A percentile compares a stretch with the other conserved stretches of the same genome.
These are phyloP conservation scores for Lachancea mirantina DNA, from an alignment of 805 yeast genomes.

Conservation along the genomic window DNA sequence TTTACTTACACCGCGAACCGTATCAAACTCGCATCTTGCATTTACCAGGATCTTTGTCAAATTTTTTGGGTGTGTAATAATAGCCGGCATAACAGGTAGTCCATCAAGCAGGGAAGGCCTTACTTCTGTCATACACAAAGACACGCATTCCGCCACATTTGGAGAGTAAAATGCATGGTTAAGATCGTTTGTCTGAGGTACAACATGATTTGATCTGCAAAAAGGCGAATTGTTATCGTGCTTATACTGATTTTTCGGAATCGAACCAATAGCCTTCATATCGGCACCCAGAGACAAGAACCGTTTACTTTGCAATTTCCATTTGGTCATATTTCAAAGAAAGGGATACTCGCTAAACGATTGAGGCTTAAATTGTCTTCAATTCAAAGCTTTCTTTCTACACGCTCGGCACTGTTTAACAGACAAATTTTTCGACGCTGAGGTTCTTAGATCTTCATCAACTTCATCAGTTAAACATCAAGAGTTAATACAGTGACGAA, in stretches of 20 bases:
- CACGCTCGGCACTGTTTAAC: too few species aligned
- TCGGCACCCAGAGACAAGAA: too few species aligned
- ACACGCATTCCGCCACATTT: conserved; percentile 17
- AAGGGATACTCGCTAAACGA: too few species aligned
- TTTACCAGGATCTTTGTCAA: conserved; percentile 8
- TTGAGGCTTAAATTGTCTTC: too few species aligned
- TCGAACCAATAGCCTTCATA: too few species aligned
- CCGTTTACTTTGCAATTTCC: too few species aligned
- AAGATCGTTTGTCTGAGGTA: conserved; percentile 17
- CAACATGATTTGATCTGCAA: conserved; percentile 1
- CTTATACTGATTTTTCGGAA: conserved; percentile 1
- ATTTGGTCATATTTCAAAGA: too few species aligned
- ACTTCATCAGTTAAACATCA: too few species aligned
- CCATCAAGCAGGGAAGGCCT: conserved; percentile 19
- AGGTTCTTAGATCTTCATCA: too few species aligned
- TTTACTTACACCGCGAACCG: conserved; percentile 12
- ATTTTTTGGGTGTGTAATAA: conserved; percentile 8
- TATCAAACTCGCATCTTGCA: conserved; percentile 12
- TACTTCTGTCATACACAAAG: conserved; percentile 17
- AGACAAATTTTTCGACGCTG: too few species aligned
- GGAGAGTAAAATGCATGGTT: conserved; percentile 26
- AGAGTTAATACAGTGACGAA: too few species aligned
- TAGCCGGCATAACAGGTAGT: conserved; percentile 14
- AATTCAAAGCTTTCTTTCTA: too few species aligned
- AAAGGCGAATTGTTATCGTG: background rate